phyloP scores from a whole-genome alignment of 2,329 filamentous ascomycete genomes.

The Fusarium sterilihyphosum region DNA sequence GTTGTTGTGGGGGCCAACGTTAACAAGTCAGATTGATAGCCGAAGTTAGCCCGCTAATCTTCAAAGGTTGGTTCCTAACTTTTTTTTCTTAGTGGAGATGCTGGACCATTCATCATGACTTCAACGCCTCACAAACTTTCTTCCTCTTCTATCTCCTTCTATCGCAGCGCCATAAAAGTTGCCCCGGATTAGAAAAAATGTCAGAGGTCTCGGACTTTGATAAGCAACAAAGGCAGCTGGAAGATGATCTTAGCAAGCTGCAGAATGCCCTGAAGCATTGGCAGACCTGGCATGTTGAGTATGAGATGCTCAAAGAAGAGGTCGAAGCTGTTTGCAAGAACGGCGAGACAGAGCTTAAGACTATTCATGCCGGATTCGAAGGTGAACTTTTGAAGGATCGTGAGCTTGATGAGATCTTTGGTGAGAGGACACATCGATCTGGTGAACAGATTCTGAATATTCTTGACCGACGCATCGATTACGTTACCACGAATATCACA shows the following conservation, averaged over 20 bases:
- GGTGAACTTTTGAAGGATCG: slow-evolving; percentile 70
- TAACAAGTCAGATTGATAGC: slow-evolving; percentile 22
- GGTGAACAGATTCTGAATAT: slow-evolving; percentile 66
- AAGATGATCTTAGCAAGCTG: slow-evolving; percentile 76
- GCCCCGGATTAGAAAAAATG: slow-evolving; percentile 48
- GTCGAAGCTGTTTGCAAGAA: slow-evolving; percentile 66
- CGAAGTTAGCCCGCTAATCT: slow-evolving; percentile 40
- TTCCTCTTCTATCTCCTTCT: slow-evolving; percentile 8
- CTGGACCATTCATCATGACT: slow-evolving; percentile 23
- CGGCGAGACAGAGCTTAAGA: slow-evolving; percentile 60
- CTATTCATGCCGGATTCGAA: slow-evolving; percentile 67
- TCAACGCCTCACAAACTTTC: slow-evolving; percentile 17
- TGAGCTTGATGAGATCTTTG: slow-evolving; percentile 61
- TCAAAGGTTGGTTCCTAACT: slow-evolving; percentile 13
- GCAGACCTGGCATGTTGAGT: slow-evolving; percentile 91
- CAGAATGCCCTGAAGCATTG: slow-evolving; percentile 83
- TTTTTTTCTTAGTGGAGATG: slow-evolving; percentile 21
- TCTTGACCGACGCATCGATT: slow-evolving; percentile 80
- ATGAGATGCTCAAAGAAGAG: slow-evolving; percentile 88
- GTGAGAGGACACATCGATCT: slow-evolving; percentile 41
- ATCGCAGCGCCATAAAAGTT: slow-evolving; percentile 9
- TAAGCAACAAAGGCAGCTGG: slow-evolving; percentile 77
- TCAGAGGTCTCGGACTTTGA: slow-evolving; percentile 73
- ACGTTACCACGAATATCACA: slow-evolving; percentile 83
- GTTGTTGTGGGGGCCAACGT: neutral